Percentiles rank a stretch among this genome's conserved stretches.
Conservation (phyloP, 2,329 filamentous ascomycete genomes). For the Cyanodermella asteris region DNA sequence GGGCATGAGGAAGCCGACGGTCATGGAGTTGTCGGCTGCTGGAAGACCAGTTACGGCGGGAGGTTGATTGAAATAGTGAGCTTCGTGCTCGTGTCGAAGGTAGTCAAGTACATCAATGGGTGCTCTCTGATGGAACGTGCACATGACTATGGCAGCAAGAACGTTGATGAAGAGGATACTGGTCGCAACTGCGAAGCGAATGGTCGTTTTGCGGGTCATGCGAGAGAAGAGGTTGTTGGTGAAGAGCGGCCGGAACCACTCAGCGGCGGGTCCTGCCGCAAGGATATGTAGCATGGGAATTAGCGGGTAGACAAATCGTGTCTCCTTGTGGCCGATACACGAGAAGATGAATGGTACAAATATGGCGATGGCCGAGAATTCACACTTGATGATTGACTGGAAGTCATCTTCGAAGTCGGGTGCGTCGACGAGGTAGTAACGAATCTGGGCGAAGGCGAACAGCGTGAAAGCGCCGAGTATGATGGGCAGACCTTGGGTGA, state of each 20-base stretch:
- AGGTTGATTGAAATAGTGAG: conserved; percentile 25
- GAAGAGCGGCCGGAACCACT: conserved; percentile 37
- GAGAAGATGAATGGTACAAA: conserved; percentile 45
- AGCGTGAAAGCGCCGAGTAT: conserved; percentile 55
- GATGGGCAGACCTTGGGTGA: conserved; percentile 72
- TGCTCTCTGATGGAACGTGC: conserved; percentile 59
- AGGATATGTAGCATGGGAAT: conserved; percentile 71
- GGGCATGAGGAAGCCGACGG: conserved; percentile 68
- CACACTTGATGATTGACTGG: conserved; percentile 22
- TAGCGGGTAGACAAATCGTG: conserved; percentile 87
- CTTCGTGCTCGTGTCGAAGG: conserved; percentile 52
- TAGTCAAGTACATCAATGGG: conserved; percentile 52
- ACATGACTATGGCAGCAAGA: conserved; percentile 49
- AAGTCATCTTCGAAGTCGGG: conserved; percentile 7
- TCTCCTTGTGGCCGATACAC: conserved; percentile 80
- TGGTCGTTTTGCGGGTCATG: conserved; percentile 28
- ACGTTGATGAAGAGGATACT: conserved; percentile 42
- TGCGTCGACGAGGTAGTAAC: conserved; percentile 33
- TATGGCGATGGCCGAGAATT: conserved; percentile 36
- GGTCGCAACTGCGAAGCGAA: conserved; percentile 27
- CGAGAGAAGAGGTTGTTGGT: conserved; percentile 16
- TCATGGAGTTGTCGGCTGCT: conserved; percentile 18
- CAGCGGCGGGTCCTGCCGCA: conserved; percentile 41
- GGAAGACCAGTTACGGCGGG: conserved; percentile 9
- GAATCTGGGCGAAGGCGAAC: conserved; percentile 51